phyloP scores from a whole-genome alignment of 2,329 filamentous ascomycete genomes.

The Pseudocercospora ulei region DNA sequence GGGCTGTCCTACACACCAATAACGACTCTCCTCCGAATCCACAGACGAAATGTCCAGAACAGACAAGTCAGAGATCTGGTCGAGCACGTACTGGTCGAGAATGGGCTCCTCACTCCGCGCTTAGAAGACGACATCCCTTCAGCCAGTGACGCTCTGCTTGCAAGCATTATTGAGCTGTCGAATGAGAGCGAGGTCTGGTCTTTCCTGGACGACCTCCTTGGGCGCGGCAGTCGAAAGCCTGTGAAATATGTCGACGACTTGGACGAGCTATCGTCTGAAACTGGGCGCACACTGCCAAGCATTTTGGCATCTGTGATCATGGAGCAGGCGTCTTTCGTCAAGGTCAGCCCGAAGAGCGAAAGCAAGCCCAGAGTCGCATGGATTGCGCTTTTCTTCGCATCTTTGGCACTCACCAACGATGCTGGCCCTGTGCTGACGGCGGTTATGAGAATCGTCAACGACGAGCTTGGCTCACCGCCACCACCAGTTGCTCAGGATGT shows the following conservation, averaged over 20 bases:
- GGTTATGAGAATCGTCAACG: slow-evolving; percentile 9
- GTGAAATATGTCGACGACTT: slow-evolving; percentile 74
- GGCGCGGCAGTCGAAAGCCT: slow-evolving; percentile 62
- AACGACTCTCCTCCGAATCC: slow-evolving; percentile 56
- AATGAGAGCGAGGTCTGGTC: slow-evolving; percentile 45
- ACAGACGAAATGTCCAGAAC: slow-evolving; percentile 38
- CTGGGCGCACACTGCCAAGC: slow-evolving; percentile 41
- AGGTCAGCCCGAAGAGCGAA: background rate
- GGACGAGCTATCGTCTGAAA: slow-evolving; percentile 35
- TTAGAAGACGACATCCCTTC: slow-evolving; percentile 28
- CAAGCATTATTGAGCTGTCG: slow-evolving; percentile 32
- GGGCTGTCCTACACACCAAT: slow-evolving; percentile 59
- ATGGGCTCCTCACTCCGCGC: slow-evolving; percentile 51
- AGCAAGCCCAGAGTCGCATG: slow-evolving; percentile 18
- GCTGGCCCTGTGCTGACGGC: slow-evolving; percentile 8
- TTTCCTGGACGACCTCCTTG: slow-evolving; percentile 75
- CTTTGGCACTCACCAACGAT: slow-evolving; percentile 16
- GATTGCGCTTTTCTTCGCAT: slow-evolving; percentile 21
- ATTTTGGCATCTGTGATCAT: slow-evolving; percentile 58
- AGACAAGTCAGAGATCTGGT: slow-evolving; percentile 31
- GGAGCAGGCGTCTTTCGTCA: slow-evolving; percentile 65
- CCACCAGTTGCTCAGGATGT: background rate
- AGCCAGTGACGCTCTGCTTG: slow-evolving; percentile 42
- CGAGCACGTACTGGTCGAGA: slow-evolving; percentile 50
- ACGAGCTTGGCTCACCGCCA: slow-evolving; percentile 1